phyloP scores from a whole-genome alignment of 2,329 filamentous ascomycete genomes.

The Diplodia intermedia region DNA sequence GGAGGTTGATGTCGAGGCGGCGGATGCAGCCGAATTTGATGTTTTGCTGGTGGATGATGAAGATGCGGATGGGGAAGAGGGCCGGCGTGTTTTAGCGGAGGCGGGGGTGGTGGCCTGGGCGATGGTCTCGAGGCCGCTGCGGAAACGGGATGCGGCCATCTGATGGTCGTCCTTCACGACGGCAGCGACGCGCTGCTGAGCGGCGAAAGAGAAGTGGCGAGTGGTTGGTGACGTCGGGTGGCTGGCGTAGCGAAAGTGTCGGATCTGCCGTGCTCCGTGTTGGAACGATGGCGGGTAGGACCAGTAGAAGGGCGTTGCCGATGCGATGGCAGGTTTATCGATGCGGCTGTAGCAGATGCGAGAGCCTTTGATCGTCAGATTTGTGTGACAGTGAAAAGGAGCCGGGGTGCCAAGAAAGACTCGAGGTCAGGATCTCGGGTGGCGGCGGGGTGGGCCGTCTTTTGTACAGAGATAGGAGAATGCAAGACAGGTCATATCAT shows the following conservation, averaged over 20 bases:
- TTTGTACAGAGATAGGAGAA: not conserved
- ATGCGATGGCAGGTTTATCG: not conserved
- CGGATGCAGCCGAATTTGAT: not conserved
- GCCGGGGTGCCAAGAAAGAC: not conserved
- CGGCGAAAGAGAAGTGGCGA: slow-evolving; percentile 2
- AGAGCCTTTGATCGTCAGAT: slow-evolving; percentile 19
- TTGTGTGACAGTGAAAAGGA: not conserved
- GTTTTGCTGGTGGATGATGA: not conserved
- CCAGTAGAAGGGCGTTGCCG: not conserved
- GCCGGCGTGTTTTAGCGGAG: no score
- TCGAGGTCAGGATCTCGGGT: not conserved
- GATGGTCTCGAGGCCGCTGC: not conserved
- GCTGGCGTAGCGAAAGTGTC: slow-evolving; percentile 2
- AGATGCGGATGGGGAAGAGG: not conserved
- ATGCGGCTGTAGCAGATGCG: not conserved
- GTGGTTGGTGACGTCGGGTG: not conserved
- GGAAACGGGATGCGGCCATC: not conserved
- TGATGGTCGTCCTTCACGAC: not conserved
- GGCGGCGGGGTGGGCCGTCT: not conserved
- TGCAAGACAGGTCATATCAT: slow-evolving; percentile 1
- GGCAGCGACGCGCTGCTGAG: not conserved
- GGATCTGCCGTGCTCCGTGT: not conserved
- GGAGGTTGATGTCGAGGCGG: not conserved
- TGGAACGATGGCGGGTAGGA: not conserved
- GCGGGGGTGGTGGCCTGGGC: not conserved